phyloP scores from a whole-genome alignment of 2,329 filamentous ascomycete species.

The Cladosporium austrohemisphaericum region DNA sequence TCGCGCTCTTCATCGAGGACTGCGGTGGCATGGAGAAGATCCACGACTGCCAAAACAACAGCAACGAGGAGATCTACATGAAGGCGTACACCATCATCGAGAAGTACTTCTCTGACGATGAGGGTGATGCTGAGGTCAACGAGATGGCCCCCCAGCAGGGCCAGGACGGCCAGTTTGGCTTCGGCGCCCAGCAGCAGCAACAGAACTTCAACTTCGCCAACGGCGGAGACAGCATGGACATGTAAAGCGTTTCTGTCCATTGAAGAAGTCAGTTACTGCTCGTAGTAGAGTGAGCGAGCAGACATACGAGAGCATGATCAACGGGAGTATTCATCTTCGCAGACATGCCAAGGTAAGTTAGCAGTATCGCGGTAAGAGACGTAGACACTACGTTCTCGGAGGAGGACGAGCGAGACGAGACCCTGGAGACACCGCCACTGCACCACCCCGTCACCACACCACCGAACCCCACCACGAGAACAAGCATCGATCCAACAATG shows the following conservation, averaged over 20 bases:
- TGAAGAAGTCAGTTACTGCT: slow-evolving; percentile 6
- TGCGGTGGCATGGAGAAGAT: slow-evolving; percentile 99
- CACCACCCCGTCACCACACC: background rate
- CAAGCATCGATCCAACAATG: slow-evolving; percentile 15
- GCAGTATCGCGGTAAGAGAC: slow-evolving; percentile 5
- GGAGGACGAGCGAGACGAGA: background rate
- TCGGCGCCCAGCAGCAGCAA: slow-evolving; percentile 68
- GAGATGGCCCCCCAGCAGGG: slow-evolving; percentile 70
- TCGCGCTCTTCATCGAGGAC: slow-evolving; percentile 97
- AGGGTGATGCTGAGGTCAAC: slow-evolving; percentile 77
- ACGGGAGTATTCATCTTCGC: slow-evolving; percentile 1
- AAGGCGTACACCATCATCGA: slow-evolving; percentile 99
- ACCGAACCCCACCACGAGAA: slow-evolving; percentile 12
- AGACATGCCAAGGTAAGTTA: slow-evolving; percentile 10
- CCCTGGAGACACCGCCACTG: slow-evolving; percentile 3
- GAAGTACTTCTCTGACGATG: slow-evolving; percentile 99
- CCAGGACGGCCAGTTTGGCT: slow-evolving; percentile 74
- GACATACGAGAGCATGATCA: slow-evolving; percentile 6
- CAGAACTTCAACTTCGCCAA: slow-evolving; percentile 94
- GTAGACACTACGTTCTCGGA: background rate
- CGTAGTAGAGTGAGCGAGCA: background rate
- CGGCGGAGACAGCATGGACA: slow-evolving; percentile 69
- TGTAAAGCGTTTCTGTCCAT: slow-evolving; percentile 26
- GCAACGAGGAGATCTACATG: slow-evolving; percentile 99
- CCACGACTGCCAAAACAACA: slow-evolving; percentile 99